Evolutionary conservation across 768 basidiomycete species (phyloP), one percentile per base, ranked within the genome.

Genomic region (Russula virescens): DNA sequence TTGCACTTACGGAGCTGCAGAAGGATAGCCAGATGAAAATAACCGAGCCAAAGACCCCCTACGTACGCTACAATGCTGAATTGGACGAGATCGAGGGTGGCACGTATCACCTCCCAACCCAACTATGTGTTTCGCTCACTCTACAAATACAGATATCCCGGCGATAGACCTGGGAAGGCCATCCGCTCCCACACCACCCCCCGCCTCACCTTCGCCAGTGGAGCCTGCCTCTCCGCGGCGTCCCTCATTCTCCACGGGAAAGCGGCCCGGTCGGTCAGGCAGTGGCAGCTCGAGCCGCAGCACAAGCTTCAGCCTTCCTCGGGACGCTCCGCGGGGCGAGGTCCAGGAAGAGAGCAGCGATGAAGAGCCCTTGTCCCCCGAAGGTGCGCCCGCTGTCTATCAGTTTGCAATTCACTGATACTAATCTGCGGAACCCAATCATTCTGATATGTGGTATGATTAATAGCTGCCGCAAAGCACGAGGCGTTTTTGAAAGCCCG

Each of bases 1-100:
- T 98, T 40, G 91, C 91, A 26, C 74, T 91, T 70, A 97, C 94
- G 1, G 94, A 98, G 75, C 86, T 93, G 67, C 85, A 89, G 80
- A 96, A 96, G 75, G 94, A 96, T 70, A 94, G 91, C 66, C 78
- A 94, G 71, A 98, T 97, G 94, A 98, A 97, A 83, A 98, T 98
- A 71, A 94, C 91, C 2, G 94, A 98, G 71, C 94, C 94, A 57
- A 98, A 98, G 82, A 98, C 94, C 11, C 94, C 94, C 2, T 98
- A 90, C 74, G 94, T 98, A 58, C 80, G 92, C 68, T 95, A 94
- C 74, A 89, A 94, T 69, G 82, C 91, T 3, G 87, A 89, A 71
- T 87, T 87, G n/a, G 91, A 94, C 73, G 81, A 82, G 58, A 76
- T 93, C 47, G 91, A 94, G 74, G 86, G 89, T 65, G 92, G 94